Evolutionary conservation across 2,329 filamentous ascomycete genomes (phyloP).

Genomic region (Ophiostoma piceae): DNA sequence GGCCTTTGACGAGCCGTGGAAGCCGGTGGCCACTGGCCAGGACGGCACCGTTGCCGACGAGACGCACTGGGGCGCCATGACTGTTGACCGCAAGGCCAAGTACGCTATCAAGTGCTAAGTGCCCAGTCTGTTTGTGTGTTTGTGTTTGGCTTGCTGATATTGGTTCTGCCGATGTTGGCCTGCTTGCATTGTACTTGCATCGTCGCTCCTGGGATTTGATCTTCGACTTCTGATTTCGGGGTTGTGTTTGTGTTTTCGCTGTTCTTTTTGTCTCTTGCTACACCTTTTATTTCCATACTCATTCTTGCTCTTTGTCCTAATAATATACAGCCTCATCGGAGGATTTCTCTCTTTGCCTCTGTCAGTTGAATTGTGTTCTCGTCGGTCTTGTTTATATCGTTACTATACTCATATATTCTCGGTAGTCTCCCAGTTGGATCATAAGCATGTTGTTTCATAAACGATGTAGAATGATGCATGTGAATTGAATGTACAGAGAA

Average conservation of each 20-base stretch:
- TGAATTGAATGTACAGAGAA: background rate
- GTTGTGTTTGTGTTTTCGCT: background rate
- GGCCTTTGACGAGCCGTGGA: slow-evolving; percentile 25
- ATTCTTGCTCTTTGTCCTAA: background rate
- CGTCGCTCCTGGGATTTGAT: background rate
- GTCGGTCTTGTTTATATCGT: background rate
- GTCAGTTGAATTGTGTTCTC: too few species aligned
- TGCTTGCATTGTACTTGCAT: background rate
- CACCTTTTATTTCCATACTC: background rate
- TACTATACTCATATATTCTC: background rate
- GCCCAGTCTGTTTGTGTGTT: background rate
- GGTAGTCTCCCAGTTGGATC: background rate
- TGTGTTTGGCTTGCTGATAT: background rate
- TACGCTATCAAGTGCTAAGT: slow-evolving; percentile 21
- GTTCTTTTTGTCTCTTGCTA: background rate
- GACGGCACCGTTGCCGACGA: slow-evolving; percentile 22
- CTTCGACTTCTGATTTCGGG: background rate
- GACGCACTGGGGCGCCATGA: slow-evolving; percentile 25
- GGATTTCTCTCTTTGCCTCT: background rate
- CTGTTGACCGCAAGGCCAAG: slow-evolving; percentile 24
- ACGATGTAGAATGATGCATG: background rate
- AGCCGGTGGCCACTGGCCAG: slow-evolving; percentile 19
- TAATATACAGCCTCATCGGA: background rate
- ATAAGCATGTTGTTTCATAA: background rate
- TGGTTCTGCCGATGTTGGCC: background rate